These are phyloP conservation scores for Davidsoniella eucalypti DNA, from an alignment of 2,329 filamentous ascomycete genomes.

Conservation along the genomic window DNA sequence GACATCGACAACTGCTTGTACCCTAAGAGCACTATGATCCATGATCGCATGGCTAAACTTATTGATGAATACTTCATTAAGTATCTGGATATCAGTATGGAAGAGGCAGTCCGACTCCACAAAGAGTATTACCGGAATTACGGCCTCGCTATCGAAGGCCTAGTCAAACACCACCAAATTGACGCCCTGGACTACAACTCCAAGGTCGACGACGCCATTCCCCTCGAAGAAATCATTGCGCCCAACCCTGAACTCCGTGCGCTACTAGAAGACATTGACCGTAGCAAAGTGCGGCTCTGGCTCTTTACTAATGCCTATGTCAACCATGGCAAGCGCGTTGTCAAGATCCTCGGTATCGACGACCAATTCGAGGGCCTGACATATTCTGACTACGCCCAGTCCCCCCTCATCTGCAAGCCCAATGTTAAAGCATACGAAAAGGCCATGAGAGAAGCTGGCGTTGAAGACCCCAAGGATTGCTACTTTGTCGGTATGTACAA, in stretches of 20 bases:
- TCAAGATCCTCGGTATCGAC: slow-evolving; percentile 64
- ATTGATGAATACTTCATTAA: slow-evolving; percentile 50
- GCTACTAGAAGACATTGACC: slow-evolving; percentile 71
- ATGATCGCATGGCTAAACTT: slow-evolving; percentile 72
- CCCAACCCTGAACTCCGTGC: slow-evolving; percentile 58
- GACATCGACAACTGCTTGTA: slow-evolving; percentile 99
- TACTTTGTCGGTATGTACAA: slow-evolving; percentile 78
- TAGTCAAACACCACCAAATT: slow-evolving; percentile 87
- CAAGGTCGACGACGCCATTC: slow-evolving; percentile 87
- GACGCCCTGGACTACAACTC: slow-evolving; percentile 88
- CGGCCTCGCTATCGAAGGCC: slow-evolving; percentile 88
- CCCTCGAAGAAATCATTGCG: slow-evolving; percentile 68
- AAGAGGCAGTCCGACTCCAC: slow-evolving; percentile 77
- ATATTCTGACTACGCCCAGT: slow-evolving; percentile 70
- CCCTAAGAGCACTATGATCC: slow-evolving; percentile 68
- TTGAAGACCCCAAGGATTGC: slow-evolving; percentile 51
- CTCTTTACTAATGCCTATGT: slow-evolving; percentile 93
- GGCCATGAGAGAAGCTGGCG: slow-evolving; percentile 71
- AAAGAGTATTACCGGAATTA: slow-evolving; percentile 90
- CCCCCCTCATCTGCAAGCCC: slow-evolving; percentile 75
- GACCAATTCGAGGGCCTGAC: slow-evolving; percentile 91
- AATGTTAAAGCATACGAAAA: slow-evolving; percentile 68
- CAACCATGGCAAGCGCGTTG: slow-evolving; percentile 69
- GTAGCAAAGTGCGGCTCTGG: slow-evolving; percentile 71
- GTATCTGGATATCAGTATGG: slow-evolving; percentile 55